These are phyloP conservation scores for Quillaja saponaria DNA, from an alignment of 306 rosid genomes.

Conservation along the genomic window DNA sequence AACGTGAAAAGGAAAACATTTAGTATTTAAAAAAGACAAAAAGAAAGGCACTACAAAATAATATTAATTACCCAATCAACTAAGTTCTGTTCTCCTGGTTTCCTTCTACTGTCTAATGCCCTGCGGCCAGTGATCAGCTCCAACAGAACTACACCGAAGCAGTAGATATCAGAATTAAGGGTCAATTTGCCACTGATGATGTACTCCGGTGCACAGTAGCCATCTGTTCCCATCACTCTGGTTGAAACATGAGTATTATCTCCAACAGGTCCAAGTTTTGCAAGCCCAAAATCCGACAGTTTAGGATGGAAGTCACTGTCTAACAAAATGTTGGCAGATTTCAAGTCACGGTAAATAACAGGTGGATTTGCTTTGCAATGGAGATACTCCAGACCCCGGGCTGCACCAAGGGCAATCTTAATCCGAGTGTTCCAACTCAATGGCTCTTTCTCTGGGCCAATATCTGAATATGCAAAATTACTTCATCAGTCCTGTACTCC, in stretches of 20 bases:
- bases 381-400: constrained; percentile 90
- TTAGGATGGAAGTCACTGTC: constrained; percentile 78
- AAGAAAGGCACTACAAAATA: background rate
- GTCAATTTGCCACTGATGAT: constrained; percentile 98
- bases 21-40: background rate
- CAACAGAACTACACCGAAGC: constrained; percentile 95
- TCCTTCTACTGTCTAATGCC: constrained; percentile 64
- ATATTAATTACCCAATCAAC: constrained; percentile 72
- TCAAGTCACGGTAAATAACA: constrained; percentile 92
- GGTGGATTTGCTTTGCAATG: constrained; percentile 94
- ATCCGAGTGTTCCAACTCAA: constrained; percentile 79
- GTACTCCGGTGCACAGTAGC: constrained; percentile 97
- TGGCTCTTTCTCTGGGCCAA: constrained; percentile 50
- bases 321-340: constrained; percentile 86
- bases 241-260: constrained; percentile 97
- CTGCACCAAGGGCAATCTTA: constrained; percentile 87
- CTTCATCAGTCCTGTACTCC: background rate
- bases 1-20: background rate
- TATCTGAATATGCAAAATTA: constrained; percentile 47
- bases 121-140: constrained; percentile 91
- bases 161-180: constrained; percentile 91
- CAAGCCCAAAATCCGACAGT: constrained; percentile 96
- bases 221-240: constrained; percentile 95
- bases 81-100: constrained; percentile 83
- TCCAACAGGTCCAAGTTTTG: constrained; percentile 97